Base-by-base conservation (phyloP, 2,329 filamentous ascomycete species). In the Xylariaceae sp. region DNA sequence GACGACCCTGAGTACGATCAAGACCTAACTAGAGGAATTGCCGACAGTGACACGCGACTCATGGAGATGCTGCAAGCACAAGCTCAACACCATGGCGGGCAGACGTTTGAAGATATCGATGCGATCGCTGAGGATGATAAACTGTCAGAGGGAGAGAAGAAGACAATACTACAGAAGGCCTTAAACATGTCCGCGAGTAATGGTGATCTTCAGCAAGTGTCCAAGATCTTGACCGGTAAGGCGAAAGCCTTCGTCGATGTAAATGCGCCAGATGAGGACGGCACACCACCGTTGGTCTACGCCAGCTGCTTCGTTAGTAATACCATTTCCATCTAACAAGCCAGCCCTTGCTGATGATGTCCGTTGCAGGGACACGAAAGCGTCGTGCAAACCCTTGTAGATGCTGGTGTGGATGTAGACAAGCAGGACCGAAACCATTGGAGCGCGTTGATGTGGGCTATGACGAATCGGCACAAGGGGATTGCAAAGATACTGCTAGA, bases 361-460 rank as follows among this genome's bases (percentile, higher is more conserved):
- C 32, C 46, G 50, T 27, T 20, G 36, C 60, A 91, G 88, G 90
- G 94, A 32, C 94, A 99, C 70, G 90, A 95, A 72, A 83, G 87
- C 40, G 92, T 96, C 3, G 94, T 97, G 20, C 82, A 88, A 54
- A 85, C 88, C 30, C 81, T 99, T 45, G 84, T 99, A 46, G 84
- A 91, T 54, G 91, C 91, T 8, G 92, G 93, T 20, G 93, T 88
- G 32, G 84, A 91, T 65, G 92, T 97, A 46, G 92, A 99, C 74
- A 88, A 88, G 65, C 93, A 97, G 73, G 94, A 99, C 70, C 89
- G 88, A 59, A 97, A 97, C 69, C 88, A 95, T 68, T 99, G 94
- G 94, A 97, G 91, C 66, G 90, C 94, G 11, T 80, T 99, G 57
- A 99, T 99, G 92, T 99, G 94, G 94, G 93, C 94, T 43, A 97